A percentile compares a stretch with the other conserved stretches of the same genome.
These are phyloP conservation scores for Fusarium globosum DNA, from an alignment of 2,329 filamentous ascomycete genomes.

Conservation along the genomic window DNA sequence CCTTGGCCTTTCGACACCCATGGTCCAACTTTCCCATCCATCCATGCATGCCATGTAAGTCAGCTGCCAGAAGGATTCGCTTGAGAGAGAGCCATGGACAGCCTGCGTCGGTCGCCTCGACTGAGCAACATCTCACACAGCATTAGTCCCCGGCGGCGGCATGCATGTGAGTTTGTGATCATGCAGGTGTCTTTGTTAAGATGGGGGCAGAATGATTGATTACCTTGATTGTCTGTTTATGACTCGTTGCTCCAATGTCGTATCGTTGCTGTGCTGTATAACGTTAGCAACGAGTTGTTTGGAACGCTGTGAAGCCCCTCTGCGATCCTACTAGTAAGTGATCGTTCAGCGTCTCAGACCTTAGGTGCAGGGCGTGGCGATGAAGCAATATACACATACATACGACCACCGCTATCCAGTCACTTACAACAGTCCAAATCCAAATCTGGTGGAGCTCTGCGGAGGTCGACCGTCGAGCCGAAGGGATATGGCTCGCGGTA, in stretches of 20 bases:
- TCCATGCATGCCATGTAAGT: conserved; percentile 17
- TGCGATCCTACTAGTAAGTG: not conserved
- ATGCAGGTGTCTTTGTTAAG: conserved; percentile 43
- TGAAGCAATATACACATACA: not conserved
- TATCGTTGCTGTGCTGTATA: not conserved
- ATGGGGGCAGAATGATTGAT: conserved; percentile 21
- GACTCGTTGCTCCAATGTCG: conserved; percentile 24
- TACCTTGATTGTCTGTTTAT: conserved; percentile 16
- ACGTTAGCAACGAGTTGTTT: not conserved
- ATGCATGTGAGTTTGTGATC: conserved; percentile 42
- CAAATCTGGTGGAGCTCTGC: not conserved
- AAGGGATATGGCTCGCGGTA: conserved; percentile 26
- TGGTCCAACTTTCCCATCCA: not conserved
- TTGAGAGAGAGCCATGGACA: conserved; percentile 37
- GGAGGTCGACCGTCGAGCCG: conserved; percentile 24
- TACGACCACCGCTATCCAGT: not conserved
- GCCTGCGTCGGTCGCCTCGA: conserved; percentile 38
- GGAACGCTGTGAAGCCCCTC: not conserved
- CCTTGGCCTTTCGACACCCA: conserved; percentile 4
- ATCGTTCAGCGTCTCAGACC: not conserved
- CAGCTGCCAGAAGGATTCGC: conserved; percentile 44
- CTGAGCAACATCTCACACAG: conserved; percentile 40
- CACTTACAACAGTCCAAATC: not conserved
- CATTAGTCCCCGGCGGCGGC: conserved; percentile 34
- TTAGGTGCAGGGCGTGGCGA: conserved; percentile 1